Evolutionary conservation across 2,329 filamentous ascomycete species (phyloP), one percentile per base, ranked within the genome.

Genomic region (Colletotrichum brevisporum): DNA sequence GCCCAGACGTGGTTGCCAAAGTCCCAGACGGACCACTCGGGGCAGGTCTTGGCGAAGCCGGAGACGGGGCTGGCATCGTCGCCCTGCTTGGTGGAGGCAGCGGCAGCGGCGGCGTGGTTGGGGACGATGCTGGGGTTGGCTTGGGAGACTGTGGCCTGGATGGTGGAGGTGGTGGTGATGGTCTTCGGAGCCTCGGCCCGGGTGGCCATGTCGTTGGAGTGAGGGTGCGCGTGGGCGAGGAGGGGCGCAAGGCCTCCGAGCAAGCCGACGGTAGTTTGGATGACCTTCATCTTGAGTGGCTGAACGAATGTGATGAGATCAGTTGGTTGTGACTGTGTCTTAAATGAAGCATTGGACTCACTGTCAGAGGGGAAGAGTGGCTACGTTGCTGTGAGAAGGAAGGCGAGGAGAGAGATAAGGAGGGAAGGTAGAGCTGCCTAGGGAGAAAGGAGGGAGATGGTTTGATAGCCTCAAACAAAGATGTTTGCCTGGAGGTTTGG

Each of bases 21-120:
- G 18, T 59, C 62, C 62, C 62, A 64, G 62, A 64, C 36, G 12
- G 24, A 21, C 62, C 62, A 65, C 31, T 55, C 9, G 18, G 39
- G 6, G 62, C 62, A 65, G 15, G 62, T 60, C 36, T 60, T 65
- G 55, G 39, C 21, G 18, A 58, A 60, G 55, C 55, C 47, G 4
- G 39, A 36, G 10, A 48, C 26, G 36, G 39, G 62, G 6, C 21
- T 13, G 36, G 39, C 36, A 41, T 45, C 55, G 24, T 36, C 8
- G 31, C 9, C 31, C 31, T 36, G 31, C 31, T 36, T 36, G 27
- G 27, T 31, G 10, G 55, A 26, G 55, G 21, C 8, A 16, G 43
- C 16, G 24, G 15, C 13, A 15, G 13, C 21, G 24, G 39, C 15
- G 54, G 54, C n/a, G 39, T 9, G 41, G 0, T 21, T 15, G 39